Conservation (phyloP, 2,329 filamentous ascomycete species). For the Lomentospora prolificans region DNA sequence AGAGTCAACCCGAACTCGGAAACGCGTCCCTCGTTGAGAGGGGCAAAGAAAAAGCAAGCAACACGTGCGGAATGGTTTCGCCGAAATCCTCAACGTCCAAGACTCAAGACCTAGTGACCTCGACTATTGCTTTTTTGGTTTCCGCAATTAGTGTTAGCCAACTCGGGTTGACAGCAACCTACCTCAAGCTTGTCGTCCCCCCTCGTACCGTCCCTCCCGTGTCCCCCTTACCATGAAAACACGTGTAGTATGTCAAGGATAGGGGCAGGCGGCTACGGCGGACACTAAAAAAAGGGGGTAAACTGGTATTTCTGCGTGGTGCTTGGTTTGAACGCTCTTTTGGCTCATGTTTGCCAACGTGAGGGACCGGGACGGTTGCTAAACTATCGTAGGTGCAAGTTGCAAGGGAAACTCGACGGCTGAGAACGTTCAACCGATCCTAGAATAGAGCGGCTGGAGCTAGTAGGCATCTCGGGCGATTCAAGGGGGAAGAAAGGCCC, state of each 20-base stretch:
- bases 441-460: too few species aligned
- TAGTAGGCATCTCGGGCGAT: too few species aligned
- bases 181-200: too few species aligned
- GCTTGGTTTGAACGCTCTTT: neutral
- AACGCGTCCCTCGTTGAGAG: neutral
- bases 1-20: too few species aligned
- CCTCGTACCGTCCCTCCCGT: neutral
- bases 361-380: too few species aligned
- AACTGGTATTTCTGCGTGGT: neutral
- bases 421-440: too few species aligned
- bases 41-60: neutral
- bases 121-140: neutral
- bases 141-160: neutral
- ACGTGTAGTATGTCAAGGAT: neutral
- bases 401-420: too few species aligned
- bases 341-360: neutral
- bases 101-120: neutral
- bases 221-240: neutral
- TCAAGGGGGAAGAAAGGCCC: too few species aligned
- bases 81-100: neutral
- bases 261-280: neutral
- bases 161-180: neutral
- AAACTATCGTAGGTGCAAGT: too few species aligned
- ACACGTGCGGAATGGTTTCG: too few species aligned
- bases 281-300: neutral